Evolutionary conservation across 2,329 filamentous ascomycete genomes (phyloP).

Genomic region (Alternaria arbusti): DNA sequence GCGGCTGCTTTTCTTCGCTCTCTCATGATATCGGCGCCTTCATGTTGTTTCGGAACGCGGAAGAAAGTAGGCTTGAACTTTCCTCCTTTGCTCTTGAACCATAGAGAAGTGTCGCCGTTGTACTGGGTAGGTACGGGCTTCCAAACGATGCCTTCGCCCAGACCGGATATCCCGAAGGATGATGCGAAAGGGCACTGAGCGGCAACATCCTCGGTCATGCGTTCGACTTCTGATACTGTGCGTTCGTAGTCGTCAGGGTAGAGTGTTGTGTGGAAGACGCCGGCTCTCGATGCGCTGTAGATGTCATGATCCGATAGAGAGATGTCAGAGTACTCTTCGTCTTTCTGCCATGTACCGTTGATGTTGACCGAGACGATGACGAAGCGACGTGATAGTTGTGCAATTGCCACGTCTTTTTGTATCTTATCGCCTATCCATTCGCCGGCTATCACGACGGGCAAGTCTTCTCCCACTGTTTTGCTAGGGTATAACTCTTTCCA

Average conservation of each 20-base stretch:
- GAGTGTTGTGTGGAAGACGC: background rate
- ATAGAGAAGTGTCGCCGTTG: background rate
- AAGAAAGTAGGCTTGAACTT: slow-evolving; percentile 34
- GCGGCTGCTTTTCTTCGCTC: slow-evolving; percentile 21
- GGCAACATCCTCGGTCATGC: background rate
- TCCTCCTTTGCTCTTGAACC: slow-evolving; percentile 20
- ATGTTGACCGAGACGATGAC: slow-evolving; percentile 37
- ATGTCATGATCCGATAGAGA: background rate
- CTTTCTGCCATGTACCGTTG: slow-evolving; percentile 34
- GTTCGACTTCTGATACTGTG: background rate
- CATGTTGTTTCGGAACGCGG: slow-evolving; percentile 20
- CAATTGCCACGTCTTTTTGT: slow-evolving; percentile 29
- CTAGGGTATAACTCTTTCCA: slow-evolving; percentile 27
- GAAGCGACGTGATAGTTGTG: slow-evolving; percentile 31
- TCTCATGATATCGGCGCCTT: background rate
- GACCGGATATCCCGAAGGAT: background rate
- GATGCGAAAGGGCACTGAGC: background rate
- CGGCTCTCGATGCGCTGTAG: background rate
- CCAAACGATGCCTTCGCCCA: slow-evolving; percentile 1
- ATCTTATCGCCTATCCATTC: slow-evolving; percentile 40
- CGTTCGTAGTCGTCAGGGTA: background rate
- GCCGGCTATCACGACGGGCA: slow-evolving; percentile 35
- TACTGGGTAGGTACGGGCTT: background rate
- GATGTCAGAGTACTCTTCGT: background rate
- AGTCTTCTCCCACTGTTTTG: background rate